phyloP scores from a whole-genome alignment of 768 basidiomycete species.

The Lactarius hengduanensis region DNA sequence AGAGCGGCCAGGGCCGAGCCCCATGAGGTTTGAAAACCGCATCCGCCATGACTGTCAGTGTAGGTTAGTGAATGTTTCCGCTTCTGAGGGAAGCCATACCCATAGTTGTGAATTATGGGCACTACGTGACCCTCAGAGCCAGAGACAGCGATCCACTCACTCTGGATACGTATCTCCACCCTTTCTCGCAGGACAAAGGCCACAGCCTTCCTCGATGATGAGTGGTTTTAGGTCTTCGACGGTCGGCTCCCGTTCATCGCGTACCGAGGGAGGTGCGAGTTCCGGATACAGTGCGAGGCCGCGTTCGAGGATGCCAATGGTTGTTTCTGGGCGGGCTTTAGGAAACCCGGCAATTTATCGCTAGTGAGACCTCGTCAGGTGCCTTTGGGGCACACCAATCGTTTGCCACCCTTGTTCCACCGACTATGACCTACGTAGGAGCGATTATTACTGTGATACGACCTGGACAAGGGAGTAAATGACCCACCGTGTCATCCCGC shows the following conservation, averaged over 20 bases:
- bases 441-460: neutral
- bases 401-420: conserved; percentile 55
- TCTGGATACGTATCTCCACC: conserved; percentile 65
- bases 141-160: conserved; percentile 40
- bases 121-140: conserved; percentile 35
- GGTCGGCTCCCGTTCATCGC: conserved; percentile 34
- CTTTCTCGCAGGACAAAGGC: conserved; percentile 63
- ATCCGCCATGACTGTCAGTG: conserved; percentile 53
- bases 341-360: conserved; percentile 51
- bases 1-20: conserved; percentile 55
- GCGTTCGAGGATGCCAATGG: conserved; percentile 51
- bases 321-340: conserved; percentile 34
- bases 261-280: conserved; percentile 34
- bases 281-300: conserved; percentile 38
- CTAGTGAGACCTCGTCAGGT: neutral
- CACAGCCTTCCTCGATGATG: conserved; percentile 48
- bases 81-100: conserved; percentile 40
- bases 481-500: conserved; percentile 49
- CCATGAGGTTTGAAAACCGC: conserved; percentile 65
- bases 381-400: conserved; percentile 51
- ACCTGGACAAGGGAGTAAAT: neutral
- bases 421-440: conserved; percentile 48
- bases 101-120: conserved; percentile 63
- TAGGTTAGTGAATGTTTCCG: neutral
- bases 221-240: conserved; percentile 41